Base-by-base conservation (phyloP, 495 filamentous ascomycete genomes). In the Hamigera avellanea region DNA sequence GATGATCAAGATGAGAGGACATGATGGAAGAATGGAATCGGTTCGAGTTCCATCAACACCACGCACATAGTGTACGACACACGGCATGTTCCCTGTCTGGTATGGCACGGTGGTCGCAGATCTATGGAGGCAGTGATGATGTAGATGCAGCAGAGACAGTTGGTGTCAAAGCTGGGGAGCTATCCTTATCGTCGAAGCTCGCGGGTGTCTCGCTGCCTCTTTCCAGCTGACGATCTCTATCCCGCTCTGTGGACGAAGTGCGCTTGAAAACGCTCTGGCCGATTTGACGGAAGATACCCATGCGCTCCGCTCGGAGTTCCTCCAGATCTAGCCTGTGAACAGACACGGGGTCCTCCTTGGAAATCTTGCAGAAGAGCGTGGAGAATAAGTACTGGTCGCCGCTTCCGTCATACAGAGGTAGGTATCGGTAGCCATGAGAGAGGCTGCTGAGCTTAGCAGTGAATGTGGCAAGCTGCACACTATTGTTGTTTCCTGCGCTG, bases 331-430 rank as follows among this genome's bases (percentile, higher is more conserved):
- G 40, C 28, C 62, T 57, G 32, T 66, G 64, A 26, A 72, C 60
- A 10, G 64, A 53, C n/a, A 76, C 43, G 12, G 64, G 63, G 2
- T 70, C 67, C 40, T 75, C 66, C 44, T 79, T 86, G 37, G 76
- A 74, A 56, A 96, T 83, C 40, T 74, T 75, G 57, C 86, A 91
- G 60, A 98, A 94, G 23, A 98, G 62, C 0, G 84, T 93, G n/a
- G 91, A 93, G 57, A 93, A 93, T 15, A 93, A 66, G 53, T 86
- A 95, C 42, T 83, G 84, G 37, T 95, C 86, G 35, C 89, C 91
- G 39, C 84, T 81, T 30, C 72, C 68, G 56, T 95, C 83, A 48
- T 79, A 80, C n/a, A 98, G 69, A n/a, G 89, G 91, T 26, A 98
- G 70, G 45, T 94, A 93, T 33, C 89, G 89, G 49, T 93, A 98